Evolutionary conservation across 164 flowering plant species (phyloP).

Genomic region (Macadamia integrifolia): DNA sequence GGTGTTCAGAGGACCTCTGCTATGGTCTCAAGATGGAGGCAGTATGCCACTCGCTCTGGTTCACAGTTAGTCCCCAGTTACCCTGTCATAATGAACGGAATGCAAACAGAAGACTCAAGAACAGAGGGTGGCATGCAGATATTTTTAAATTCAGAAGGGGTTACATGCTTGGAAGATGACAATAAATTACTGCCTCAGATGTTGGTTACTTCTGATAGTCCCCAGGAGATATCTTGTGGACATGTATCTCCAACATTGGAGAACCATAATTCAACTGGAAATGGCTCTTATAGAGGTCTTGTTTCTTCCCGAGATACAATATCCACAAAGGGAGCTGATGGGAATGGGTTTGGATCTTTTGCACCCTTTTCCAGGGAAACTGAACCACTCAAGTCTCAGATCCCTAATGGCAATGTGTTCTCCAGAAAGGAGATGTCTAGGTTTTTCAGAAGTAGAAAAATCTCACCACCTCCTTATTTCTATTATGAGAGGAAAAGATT

Average conservation of each 20-base stretch:
- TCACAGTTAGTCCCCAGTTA: slow-evolving; percentile 24
- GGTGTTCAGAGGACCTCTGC: slow-evolving; percentile 88
- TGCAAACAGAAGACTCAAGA: slow-evolving; percentile 11
- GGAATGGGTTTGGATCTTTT: slow-evolving; percentile 19
- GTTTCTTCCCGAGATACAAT: slow-evolving; percentile 16
- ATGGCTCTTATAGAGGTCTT: slow-evolving; percentile 16
- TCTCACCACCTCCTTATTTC: slow-evolving; percentile 45
- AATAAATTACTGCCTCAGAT: slow-evolving; percentile 19
- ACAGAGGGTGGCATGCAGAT: slow-evolving; percentile 12
- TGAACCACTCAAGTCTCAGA: slow-evolving; percentile 71
- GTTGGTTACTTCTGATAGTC: slow-evolving; percentile 11
- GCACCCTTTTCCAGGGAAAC: slow-evolving; percentile 17
- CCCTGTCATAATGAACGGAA: slow-evolving; percentile 8
- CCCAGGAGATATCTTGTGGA: slow-evolving; percentile 11
- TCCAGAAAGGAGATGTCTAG: slow-evolving; percentile 70
- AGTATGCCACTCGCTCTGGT: slow-evolving; percentile 40
- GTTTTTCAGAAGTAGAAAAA: slow-evolving; percentile 42
- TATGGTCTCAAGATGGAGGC: slow-evolving; percentile 95
- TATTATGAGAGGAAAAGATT: slow-evolving; percentile 31
- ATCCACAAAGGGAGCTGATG: slow-evolving; percentile 11
- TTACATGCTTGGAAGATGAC: slow-evolving; percentile 9
- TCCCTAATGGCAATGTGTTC: slow-evolving; percentile 70
- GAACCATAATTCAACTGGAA: slow-evolving; percentile 13
- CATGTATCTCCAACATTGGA: slow-evolving; percentile 14
- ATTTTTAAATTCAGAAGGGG: slow-evolving; percentile 13